These are phyloP conservation scores for Xylaria bambusicola DNA, from an alignment of 495 filamentous ascomycete species.

Conservation along the genomic window DNA sequence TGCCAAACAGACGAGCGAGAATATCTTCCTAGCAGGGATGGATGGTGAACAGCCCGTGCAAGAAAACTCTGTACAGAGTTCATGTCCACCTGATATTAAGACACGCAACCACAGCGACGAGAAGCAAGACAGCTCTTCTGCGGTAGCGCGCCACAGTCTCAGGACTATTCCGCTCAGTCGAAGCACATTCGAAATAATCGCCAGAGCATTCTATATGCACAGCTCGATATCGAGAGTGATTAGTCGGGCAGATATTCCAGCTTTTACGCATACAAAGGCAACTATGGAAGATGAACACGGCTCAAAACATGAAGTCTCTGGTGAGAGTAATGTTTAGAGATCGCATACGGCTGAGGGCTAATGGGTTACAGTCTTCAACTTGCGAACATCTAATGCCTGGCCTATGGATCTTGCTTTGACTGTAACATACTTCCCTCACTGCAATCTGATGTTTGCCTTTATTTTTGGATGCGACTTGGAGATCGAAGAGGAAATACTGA, in stretches of 20 bases:
- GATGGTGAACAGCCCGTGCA: too few relatives aligned
- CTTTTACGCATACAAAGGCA: neutral
- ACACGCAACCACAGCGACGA: too few relatives aligned
- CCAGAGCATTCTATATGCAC: neutral
- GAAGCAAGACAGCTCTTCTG: too few relatives aligned
- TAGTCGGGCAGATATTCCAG: neutral
- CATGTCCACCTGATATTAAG: too few relatives aligned
- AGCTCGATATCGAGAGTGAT: neutral
- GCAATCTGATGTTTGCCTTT: constrained; percentile 27
- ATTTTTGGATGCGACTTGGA: constrained; percentile 30
- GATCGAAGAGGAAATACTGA: neutral
- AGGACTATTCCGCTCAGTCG: too few relatives aligned
- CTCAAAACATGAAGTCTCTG: neutral
- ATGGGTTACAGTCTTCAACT: constrained; percentile 27
- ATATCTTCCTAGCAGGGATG: too few relatives aligned
- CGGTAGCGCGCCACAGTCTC: too few relatives aligned
- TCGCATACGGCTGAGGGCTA: too few relatives aligned
- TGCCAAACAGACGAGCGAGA: too few relatives aligned
- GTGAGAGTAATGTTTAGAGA: too few relatives aligned
- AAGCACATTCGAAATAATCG: too few relatives aligned
- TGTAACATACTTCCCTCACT: constrained; percentile 31
- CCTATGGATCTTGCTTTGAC: constrained; percentile 33
- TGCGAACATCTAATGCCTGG: constrained; percentile 35
- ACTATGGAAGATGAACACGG: neutral
- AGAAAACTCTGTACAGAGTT: too few relatives aligned